Base-by-base conservation (phyloP, 176 grass and related monocot species). In the Elaeis guineensis region DNA sequence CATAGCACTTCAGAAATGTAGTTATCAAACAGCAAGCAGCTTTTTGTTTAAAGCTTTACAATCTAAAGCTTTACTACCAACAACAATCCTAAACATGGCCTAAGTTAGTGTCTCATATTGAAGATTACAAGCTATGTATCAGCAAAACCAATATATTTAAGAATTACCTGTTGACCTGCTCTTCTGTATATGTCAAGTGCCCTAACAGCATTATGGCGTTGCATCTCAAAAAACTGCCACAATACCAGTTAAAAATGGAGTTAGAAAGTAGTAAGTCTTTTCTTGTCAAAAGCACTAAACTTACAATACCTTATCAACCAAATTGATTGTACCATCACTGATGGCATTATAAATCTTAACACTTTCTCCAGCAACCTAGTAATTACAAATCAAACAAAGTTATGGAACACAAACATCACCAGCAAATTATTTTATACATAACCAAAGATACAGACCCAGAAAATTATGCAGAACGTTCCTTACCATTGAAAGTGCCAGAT, bases 141-240 rank as follows among this genome's bases (percentile, higher is more conserved):
- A 14, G 11, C 35, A 44, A 44, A 44, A 44, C 35, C 11, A 44
- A 44, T 2, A 49, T 21, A 21, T 20, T 9, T 39, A 32, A 26
- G 16, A 59, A 24, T 26, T 21, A 97, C 93, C 93, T 97, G 93
- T 17, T 80, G 69, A 59, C 79, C 77, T 71, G 87, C 73, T 81
- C 73, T 91, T 81, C 75, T 89, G 51, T 85, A 97, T 72, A 97
- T 85, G 19, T 83, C 93, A 54, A 97, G 81, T 22, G 93, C 87
- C 73, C 78, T 85, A 71, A 89, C 22, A 50, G 93, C 87, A 6
- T 97, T 84, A 78, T 83, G 82, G 22, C 93, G 73, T 49, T 85
- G 78, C 93, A 97, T 91, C 63, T 97, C 93, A 76, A 97, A 97
- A 61, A 97, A 97, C 93, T 97, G 78, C 26, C 25, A 55, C 64